Percentiles rank a stretch among this genome's conserved stretches.
These are phyloP conservation scores for Suillus subalutaceus DNA, from an alignment of 768 basidiomycete species.

Conservation along the genomic window DNA sequence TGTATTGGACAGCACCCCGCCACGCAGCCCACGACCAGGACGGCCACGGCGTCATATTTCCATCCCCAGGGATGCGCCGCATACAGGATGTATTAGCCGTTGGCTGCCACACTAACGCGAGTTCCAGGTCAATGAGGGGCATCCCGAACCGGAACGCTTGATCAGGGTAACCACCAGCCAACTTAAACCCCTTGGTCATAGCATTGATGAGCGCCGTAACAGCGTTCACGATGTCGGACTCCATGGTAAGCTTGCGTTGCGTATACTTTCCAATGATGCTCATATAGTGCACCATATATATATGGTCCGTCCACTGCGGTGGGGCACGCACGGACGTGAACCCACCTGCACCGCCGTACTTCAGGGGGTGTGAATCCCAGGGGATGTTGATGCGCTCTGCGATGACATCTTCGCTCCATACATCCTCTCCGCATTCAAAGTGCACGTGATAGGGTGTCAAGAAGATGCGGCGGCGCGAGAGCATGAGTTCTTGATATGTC, in stretches of 20 bases:
- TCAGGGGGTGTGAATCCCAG: not conserved
- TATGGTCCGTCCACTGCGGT: not conserved
- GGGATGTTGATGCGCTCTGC: conserved; percentile 17
- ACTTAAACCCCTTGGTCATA: not conserved
- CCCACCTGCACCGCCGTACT: too few species aligned
- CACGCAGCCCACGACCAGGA: conserved; percentile 32
- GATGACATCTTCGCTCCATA: conserved; percentile 27
- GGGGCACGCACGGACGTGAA: not conserved
- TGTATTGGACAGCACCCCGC: conserved; percentile 22
- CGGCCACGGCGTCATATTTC: conserved; percentile 14
- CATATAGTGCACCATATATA: not conserved
- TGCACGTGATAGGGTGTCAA: conserved; percentile 26
- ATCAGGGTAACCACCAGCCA: not conserved
- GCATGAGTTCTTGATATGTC: conserved; percentile 25
- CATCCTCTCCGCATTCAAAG: conserved; percentile 23
- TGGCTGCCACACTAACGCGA: conserved; percentile 27
- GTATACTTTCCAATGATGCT: not conserved
- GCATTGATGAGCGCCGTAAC: not conserved
- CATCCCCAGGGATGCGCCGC: conserved; percentile 12
- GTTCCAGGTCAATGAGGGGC: conserved; percentile 14
- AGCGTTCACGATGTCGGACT: not conserved
- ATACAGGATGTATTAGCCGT: conserved; percentile 13
- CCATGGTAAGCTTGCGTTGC: not conserved
- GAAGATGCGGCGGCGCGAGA: conserved; percentile 25
- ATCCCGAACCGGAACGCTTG: conserved; percentile 1